Evolutionary conservation across 2,329 filamentous ascomycete genomes (phyloP).

Genomic region (Gnomoniopsis smithogilvyi): DNA sequence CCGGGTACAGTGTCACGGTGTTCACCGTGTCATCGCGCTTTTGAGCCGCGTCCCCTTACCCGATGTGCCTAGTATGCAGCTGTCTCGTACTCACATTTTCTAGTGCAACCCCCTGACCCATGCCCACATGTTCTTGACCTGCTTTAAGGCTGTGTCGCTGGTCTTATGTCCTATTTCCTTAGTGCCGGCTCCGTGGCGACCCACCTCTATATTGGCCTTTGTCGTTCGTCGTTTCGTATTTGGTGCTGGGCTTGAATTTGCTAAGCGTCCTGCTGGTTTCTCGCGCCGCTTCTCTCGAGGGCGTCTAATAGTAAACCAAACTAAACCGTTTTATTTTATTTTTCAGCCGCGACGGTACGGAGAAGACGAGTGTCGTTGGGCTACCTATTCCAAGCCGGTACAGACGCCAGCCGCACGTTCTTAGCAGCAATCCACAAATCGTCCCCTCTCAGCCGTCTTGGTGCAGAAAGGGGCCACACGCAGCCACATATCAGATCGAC

Average conservation of each 20-base stretch:
- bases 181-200: slow-evolving; percentile 2
- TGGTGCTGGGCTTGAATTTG: slow-evolving; percentile 1
- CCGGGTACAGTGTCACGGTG: no score
- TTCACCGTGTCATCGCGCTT: no score
- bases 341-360: slow-evolving; percentile 6
- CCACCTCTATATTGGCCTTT: slow-evolving; percentile 2
- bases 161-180: background rate
- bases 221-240: slow-evolving; percentile 13
- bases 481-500: slow-evolving; percentile 3
- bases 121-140: background rate
- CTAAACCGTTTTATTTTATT: slow-evolving; percentile 1
- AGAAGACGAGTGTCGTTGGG: slow-evolving; percentile 10
- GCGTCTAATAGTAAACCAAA: slow-evolving; percentile 9
- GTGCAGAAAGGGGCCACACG: slow-evolving; percentile 3
- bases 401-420: background rate
- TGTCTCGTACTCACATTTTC: background rate
- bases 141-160: background rate
- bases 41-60: no score
- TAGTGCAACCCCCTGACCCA: background rate
- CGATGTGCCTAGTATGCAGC: background rate
- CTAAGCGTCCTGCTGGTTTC: slow-evolving; percentile 4
- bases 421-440: background rate
- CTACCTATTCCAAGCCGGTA: slow-evolving; percentile 12
- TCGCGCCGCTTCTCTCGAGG: slow-evolving; percentile 1
- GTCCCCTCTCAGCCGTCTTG: background rate